Evolutionary conservation across 2,329 filamentous ascomycete species (phyloP).

Genomic region (Ceratocystis cacaofunesta): DNA sequence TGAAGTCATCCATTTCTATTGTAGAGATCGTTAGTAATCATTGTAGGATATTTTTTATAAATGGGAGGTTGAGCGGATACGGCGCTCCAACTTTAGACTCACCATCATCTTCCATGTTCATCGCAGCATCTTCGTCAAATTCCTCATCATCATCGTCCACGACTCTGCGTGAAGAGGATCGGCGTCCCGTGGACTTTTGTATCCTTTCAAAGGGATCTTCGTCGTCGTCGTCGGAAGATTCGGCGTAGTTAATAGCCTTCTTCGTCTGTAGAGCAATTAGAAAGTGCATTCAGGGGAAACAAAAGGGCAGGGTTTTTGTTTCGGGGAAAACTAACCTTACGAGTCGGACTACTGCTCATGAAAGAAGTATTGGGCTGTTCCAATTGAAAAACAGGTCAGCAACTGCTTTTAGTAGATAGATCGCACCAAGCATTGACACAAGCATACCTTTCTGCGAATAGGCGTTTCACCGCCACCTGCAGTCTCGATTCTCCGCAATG

Average conservation of each 20-base stretch:
- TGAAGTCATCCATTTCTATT: constrained; percentile 72
- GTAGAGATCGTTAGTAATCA: constrained; percentile 12
- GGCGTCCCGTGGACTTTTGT: constrained; percentile 22
- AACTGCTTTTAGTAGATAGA: no score
- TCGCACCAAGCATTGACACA: neutral
- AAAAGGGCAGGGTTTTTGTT: neutral
- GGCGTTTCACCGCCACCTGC: neutral
- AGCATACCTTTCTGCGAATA: constrained; percentile 18
- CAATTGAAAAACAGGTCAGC: neutral
- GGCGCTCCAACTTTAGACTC: constrained; percentile 12
- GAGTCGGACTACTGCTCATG: constrained; percentile 55
- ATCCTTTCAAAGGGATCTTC: constrained; percentile 35
- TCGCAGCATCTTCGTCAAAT: constrained; percentile 39
- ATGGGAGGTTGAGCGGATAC: no score
- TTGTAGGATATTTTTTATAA: neutral
- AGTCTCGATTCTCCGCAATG: constrained; percentile 32
- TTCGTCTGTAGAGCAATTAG: constrained; percentile 28
- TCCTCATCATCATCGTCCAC: constrained; percentile 55
- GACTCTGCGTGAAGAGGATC: constrained; percentile 38
- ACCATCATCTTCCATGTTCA: constrained; percentile 50
- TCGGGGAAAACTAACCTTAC: constrained; percentile 44
- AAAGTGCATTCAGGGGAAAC: neutral
- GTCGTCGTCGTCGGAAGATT: constrained; percentile 69
- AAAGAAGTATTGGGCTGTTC: constrained; percentile 25
- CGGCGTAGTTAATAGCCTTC: constrained; percentile 61